phyloP scores from a whole-genome alignment of 176 grass and related monocot species.

The Cenchrus fungigraminus region DNA sequence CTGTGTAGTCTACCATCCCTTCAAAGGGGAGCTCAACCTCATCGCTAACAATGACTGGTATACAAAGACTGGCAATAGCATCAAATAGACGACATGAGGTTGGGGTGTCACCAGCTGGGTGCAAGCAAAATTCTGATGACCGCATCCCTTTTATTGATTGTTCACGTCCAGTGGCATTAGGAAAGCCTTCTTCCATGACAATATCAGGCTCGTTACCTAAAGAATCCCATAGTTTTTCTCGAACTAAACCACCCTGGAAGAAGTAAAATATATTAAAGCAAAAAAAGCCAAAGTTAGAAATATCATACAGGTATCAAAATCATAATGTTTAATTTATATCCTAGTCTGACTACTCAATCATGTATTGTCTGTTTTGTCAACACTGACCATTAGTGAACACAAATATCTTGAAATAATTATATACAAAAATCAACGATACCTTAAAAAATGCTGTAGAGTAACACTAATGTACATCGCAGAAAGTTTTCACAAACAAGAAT shows the following conservation, averaged over 20 bases:
- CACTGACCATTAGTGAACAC: not conserved
- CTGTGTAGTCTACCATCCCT: conserved; percentile 79
- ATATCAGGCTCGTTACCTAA: conserved; percentile 74
- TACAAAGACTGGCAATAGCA: conserved; percentile 80
- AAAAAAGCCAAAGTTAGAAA: not conserved
- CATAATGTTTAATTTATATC: not conserved
- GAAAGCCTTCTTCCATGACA: conserved; percentile 90
- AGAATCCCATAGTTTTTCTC: conserved; percentile 90
- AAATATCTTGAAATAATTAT: not conserved
- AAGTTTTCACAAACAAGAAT: not conserved
- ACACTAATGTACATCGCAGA: not conserved
- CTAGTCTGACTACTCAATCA: not conserved
- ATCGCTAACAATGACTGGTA: conserved; percentile 86
- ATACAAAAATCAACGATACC: not conserved
- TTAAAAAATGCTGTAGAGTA: not conserved
- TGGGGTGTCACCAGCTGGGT: conserved; percentile 90
- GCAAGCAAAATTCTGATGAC: conserved; percentile 77
- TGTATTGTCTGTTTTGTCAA: not conserved
- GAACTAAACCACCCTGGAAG: conserved; percentile 84
- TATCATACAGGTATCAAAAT: not conserved
- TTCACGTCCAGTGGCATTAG: conserved; percentile 79
- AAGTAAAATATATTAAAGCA: not conserved
- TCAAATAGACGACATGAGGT: conserved; percentile 88
- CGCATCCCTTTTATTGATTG: conserved; percentile 90
- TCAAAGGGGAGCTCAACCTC: conserved; percentile 85